Evolutionary conservation across 768 basidiomycete genomes (phyloP), one percentile per base, ranked within the genome.

Genomic region (Scleroderma bovista): DNA sequence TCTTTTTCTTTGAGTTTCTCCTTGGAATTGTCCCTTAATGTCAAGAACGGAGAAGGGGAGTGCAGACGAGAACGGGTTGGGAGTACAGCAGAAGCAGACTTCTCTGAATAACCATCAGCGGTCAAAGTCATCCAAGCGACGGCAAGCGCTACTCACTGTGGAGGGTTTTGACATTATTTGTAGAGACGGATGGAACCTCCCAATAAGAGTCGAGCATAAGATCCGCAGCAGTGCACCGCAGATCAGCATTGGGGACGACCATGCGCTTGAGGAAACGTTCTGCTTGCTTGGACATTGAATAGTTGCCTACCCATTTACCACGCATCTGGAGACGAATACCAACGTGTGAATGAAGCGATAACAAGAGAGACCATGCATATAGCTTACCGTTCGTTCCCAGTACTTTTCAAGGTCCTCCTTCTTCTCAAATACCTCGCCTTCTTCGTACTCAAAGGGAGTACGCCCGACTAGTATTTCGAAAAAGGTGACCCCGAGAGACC

Each of bases 401-500:
- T 99, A 99, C 47, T 76, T 76, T 62, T 91, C 85, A 22, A 95
- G 67, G 55, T 91, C 88, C 38, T 88, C 89, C 58, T 86, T 83
- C 13, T 82, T 86, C 8, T 76, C 70, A 55, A 93, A 86, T 52
- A 85, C 77, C 60, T 94, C 89, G 7, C 83, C 81, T 55, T 90
- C 88, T 36, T 79, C 77, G 54, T 86, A 63, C 64, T 93, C 88
- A 60, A 98, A 98, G 2, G 94, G 93, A 2, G 95, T 98, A 10
- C 95, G 78, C 1, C 94, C 94, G 20, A 85, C 73, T 29, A 97
- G 78, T 53, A 99, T 88, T 67, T 99, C 95, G 64, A 96, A 99
- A 65, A 97, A 88, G 0, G 94, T 91, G 23, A 95, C 73, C 42
- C 86, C 86, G 3, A 89, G 80, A n/a, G 87, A 83, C 84, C 86